Conservation (phyloP, 306 rosid genomes). For the Cicer yamashitae region DNA sequence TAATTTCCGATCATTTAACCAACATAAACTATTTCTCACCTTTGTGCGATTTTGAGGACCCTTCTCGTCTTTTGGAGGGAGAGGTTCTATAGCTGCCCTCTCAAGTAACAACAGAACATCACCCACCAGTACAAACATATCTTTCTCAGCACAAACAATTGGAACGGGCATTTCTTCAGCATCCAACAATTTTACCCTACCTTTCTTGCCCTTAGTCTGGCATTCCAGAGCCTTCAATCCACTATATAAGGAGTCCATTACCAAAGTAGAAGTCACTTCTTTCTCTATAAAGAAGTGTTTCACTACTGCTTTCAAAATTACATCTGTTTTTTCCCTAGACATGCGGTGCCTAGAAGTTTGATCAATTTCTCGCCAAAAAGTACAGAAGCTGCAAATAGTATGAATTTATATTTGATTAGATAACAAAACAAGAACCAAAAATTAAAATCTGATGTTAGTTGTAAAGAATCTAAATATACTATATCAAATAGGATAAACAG, state of each 20-base stretch:
- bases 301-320: conserved; percentile 83
- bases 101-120: conserved; percentile 88
- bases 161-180: conserved; percentile 87
- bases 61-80: conserved; percentile 99
- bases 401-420: conserved; percentile 33
- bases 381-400: conserved; percentile 67
- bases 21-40: conserved; percentile 56
- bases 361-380: conserved; percentile 92
- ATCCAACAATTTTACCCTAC: conserved; percentile 66
- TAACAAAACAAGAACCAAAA: conserved; percentile 30
- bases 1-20: conserved; percentile 27
- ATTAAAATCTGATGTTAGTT: neutral
- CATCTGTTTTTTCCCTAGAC: conserved; percentile 86
- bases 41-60: conserved; percentile 99
- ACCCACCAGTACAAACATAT: conserved; percentile 85
- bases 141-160: conserved; percentile 87
- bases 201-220: conserved; percentile 72
- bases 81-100: conserved; percentile 95
- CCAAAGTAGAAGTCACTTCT: conserved; percentile 96
- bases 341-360: conserved; percentile 82
- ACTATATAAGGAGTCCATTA: conserved; percentile 97
- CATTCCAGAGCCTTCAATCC: conserved; percentile 95
- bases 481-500: conserved; percentile 21
- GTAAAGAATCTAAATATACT: neutral
- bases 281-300: conserved; percentile 92